Conservation (phyloP, 306 rosid genomes). For the Quercus engelmannii region DNA sequence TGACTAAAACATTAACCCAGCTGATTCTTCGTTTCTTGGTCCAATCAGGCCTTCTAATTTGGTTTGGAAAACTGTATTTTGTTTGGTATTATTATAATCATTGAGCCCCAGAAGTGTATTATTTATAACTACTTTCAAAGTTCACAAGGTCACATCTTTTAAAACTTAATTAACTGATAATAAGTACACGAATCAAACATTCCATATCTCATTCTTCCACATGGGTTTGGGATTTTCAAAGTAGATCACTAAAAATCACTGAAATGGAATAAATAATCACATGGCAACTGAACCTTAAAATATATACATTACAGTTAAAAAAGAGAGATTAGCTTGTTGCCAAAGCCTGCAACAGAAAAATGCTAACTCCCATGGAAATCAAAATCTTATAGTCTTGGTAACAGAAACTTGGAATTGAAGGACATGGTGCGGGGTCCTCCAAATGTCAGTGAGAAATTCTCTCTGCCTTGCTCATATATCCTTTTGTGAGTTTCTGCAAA, state of each 20-base stretch:
- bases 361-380: constrained; percentile 27
- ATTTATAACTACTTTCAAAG: background rate
- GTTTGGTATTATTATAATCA: background rate
- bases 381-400: constrained; percentile 29
- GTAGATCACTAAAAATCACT: constrained; percentile 2
- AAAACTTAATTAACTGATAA: background rate
- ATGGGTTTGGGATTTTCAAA: constrained; percentile 1
- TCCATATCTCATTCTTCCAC: background rate
- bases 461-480: background rate
- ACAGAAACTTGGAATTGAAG: constrained; percentile 35
- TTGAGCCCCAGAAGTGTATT: background rate
- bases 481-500: constrained; percentile 10
- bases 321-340: background rate
- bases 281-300: background rate
- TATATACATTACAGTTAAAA: background rate
- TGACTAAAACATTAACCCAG: no score
- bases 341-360: constrained; percentile 15
- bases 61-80: background rate
- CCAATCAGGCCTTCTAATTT: background rate
- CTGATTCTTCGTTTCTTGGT: background rate
- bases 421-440: constrained; percentile 8
- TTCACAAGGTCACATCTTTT: background rate
- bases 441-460: constrained; percentile 21
- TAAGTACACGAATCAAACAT: background rate
- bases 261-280: background rate